Evolutionary conservation across 1,139 yeast genomes (phyloP), one percentile per base, ranked within the genome.

Genomic region (Candida anutae): DNA sequence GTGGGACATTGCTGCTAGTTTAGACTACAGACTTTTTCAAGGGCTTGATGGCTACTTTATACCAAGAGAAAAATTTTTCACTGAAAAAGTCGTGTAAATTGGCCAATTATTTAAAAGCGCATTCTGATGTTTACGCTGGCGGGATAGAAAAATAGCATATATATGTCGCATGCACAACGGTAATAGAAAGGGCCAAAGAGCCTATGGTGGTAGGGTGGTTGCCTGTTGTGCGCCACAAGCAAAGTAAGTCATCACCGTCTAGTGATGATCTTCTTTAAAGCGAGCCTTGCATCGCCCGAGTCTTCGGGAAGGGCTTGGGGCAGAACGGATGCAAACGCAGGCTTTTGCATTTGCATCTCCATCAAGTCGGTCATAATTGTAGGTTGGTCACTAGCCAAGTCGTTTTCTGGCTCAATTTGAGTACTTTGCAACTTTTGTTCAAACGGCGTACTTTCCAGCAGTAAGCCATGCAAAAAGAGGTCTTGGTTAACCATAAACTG

Each of bases 1-100:
- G 90, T 90, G 98, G 69, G 98, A 90, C 98, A 90, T 90, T 42
- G 48, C 56, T 41, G 48, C 45, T 45, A 46, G 44, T 40, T 48
- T 50, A 53, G 48, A 44, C 55, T 47, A n/a, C n/a, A n/a, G n/a
- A n/a, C n/a, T n/a, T n/a, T n/a, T n/a, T n/a, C n/a, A n/a, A n/a
- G n/a, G n/a, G n/a, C n/a, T n/a, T n/a, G n/a, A n/a, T n/a, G n/a
- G n/a, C n/a, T n/a, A n/a, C n/a, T n/a, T n/a, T n/a, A n/a, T n/a
- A n/a, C n/a, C n/a, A n/a, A n/a, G n/a, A n/a, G 31, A 26, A 27
- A 30, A 32, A 25, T 30, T 28, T 26, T 26, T 26, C 27, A 25
- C 14, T 10, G 19, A 17, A 17, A 17, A 17, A 26, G 41, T 36
- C 38, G 46, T 40, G 46, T 29, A 36, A 13, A 21, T 14, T 13